Evolutionary conservation across 768 basidiomycete genomes (phyloP), one percentile per base, ranked within the genome.

Genomic region (Lactarius pseudohatsudake): DNA sequence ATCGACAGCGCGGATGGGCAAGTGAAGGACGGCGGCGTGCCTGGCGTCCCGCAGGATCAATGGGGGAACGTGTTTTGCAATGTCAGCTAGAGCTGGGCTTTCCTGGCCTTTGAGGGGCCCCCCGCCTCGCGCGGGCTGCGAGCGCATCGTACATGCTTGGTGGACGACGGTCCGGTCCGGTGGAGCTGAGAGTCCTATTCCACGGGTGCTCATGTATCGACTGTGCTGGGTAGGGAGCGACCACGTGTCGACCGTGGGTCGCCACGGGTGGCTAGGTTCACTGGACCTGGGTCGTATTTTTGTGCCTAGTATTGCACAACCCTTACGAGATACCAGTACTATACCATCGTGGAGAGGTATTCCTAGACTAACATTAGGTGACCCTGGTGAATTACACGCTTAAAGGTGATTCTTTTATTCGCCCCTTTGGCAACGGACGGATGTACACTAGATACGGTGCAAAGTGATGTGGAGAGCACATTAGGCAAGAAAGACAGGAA

Each of bases 31-130:
- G 73, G 75, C 4, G 90, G 90, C 2, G 61, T 72, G 16, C 83
- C 86, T 0, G 87, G 88, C 0, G 74, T 63, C 7, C 78, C 84
- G 30, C 85, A 87, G 73, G 91, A 93, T 75, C 74, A 72, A 61
- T 92, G 80, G 79, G 91, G 91, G 32, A 90, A 90, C 70, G 83
- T 91, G 32, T 92, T 89, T 88, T 94, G 91, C 76, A 88, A 85
- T 70, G 75, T 28, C 47, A 70, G 71, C 18, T 75, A 58, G 64
- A 40, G 38, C 5, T n/a, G 38, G 53, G 30, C 16, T 30, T 56
- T 22, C 7, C 30, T 10, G 18, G 32, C 20, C 30, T 13, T n/a
- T 56, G 1, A 56, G 8, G 50, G 11, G 4, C n/a, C 3, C 28
- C 22, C 47, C 47, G 20, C 43, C 8, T 11, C 22, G 11, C 47